Percentiles rank a stretch among this genome's conserved stretches.
These are phyloP conservation scores for Nissolia schottii DNA, from an alignment of 306 rosid genomes.

Conservation along the genomic window DNA sequence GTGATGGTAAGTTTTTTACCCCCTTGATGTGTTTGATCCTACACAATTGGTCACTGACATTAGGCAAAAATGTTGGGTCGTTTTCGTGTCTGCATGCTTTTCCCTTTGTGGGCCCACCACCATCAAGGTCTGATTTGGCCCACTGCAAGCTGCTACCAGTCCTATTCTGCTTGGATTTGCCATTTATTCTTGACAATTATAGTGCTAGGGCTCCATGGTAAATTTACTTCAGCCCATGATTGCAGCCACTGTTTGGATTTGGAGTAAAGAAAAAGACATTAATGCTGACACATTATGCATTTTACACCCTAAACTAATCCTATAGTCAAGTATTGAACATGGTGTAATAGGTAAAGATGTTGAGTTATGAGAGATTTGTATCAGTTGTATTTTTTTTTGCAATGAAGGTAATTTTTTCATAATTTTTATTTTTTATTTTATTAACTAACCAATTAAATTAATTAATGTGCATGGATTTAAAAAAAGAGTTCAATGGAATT, in stretches of 20 bases:
- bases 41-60: constrained; percentile 23
- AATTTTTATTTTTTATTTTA: too few relatives aligned
- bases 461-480: too few relatives aligned
- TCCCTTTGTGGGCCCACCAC: constrained; percentile 32
- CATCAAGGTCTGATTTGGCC: constrained; percentile 30
- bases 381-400: too few relatives aligned
- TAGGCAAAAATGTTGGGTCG: constrained; percentile 36
- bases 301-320: too few relatives aligned
- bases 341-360: too few relatives aligned
- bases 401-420: too few relatives aligned
- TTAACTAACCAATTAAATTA: too few relatives aligned
- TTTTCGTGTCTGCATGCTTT: constrained; percentile 32
- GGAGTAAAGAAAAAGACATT: neutral
- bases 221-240: constrained; percentile 1
- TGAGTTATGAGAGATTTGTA: too few relatives aligned
- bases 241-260: neutral
- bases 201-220: neutral
- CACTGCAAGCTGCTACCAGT: constrained; percentile 15
- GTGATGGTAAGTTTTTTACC: constrained; percentile 27
- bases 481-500: too few relatives aligned
- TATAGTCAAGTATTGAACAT: too few relatives aligned
- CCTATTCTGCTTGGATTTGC: neutral
- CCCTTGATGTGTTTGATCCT: constrained; percentile 22
- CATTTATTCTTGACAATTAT: constrained; percentile 10
- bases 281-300: too few relatives aligned